Percentiles rank a stretch among this genome's conserved stretches.
phyloP scores from a whole-genome alignment of 352 stramenopile genomes.

The Lagenidium giganteum region DNA sequence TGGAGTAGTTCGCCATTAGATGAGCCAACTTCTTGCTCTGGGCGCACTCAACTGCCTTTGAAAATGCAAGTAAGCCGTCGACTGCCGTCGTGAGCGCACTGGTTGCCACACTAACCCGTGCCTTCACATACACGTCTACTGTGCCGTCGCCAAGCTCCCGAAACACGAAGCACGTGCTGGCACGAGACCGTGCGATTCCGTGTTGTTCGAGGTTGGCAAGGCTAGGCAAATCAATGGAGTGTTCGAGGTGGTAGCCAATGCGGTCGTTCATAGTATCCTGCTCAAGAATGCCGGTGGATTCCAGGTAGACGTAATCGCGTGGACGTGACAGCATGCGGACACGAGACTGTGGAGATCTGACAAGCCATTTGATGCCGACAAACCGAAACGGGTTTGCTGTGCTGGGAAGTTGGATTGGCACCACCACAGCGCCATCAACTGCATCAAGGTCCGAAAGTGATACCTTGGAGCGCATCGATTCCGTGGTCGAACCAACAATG shows the following conservation, averaged over 20 bases:
- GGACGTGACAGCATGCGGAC: constrained; percentile 14
- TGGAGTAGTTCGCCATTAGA: too few relatives aligned
- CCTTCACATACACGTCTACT: constrained; percentile 15
- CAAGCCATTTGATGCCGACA: constrained; percentile 26
- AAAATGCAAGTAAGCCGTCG: too few relatives aligned
- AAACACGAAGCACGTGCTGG: constrained; percentile 5
- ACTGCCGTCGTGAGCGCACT: too few relatives aligned
- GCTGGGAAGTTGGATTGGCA: constrained; percentile 15
- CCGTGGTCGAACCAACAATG: constrained; percentile 13
- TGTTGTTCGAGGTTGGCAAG: constrained; percentile 16
- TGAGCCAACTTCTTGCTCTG: too few relatives aligned
- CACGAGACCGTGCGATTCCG: neutral
- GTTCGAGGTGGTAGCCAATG: constrained; percentile 41
- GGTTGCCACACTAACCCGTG: too few relatives aligned
- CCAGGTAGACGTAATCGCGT: constrained; percentile 38
- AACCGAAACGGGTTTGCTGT: constrained; percentile 18
- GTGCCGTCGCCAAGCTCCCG: constrained; percentile 1
- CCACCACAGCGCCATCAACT: constrained; percentile 18
- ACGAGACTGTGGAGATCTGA: constrained; percentile 14
- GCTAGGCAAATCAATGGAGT: constrained; percentile 33
- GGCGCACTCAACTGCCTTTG: too few relatives aligned
- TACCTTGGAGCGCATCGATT: constrained; percentile 16
- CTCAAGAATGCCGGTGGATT: constrained; percentile 32
- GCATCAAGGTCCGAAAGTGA: constrained; percentile 19
- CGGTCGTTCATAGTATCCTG: constrained; percentile 26